These are phyloP conservation scores for Uncinocarpus reesii DNA, from an alignment of 2,329 filamentous ascomycete genomes.

Conservation along the genomic window DNA sequence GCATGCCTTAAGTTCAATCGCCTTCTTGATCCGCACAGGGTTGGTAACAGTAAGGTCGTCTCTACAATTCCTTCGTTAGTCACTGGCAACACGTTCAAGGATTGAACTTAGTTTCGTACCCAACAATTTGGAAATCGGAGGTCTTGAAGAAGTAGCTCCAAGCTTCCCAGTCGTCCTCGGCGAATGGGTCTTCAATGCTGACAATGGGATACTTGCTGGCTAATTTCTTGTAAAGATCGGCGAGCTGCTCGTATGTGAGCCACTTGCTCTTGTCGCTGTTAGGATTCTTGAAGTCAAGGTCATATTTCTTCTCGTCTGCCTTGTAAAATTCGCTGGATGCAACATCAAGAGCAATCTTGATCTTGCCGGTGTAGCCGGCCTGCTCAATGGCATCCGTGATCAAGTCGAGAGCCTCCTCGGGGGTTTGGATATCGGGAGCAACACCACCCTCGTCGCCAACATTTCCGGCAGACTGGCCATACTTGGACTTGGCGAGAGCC, in stretches of 20 bases:
- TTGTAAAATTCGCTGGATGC: conserved; percentile 99
- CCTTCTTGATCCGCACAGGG: conserved; percentile 98
- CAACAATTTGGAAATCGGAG: conserved; percentile 95
- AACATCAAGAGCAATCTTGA: conserved; percentile 98
- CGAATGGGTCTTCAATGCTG: conserved; percentile 97
- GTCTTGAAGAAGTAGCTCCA: conserved; percentile 99
- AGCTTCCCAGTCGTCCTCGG: conserved; percentile 99
- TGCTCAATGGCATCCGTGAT: conserved; percentile 90
- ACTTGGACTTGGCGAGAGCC: conserved; percentile 95
- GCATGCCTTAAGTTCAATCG: conserved; percentile 97
- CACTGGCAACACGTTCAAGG: not conserved
- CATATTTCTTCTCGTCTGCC: conserved; percentile 94
- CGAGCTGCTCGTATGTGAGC: conserved; percentile 97
- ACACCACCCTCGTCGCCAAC: conserved; percentile 99
- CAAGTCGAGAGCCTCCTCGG: conserved; percentile 92
- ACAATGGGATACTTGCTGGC: conserved; percentile 96
- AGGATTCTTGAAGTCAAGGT: conserved; percentile 99
- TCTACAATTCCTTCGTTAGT: conserved; percentile 30
- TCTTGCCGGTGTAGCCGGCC: conserved; percentile 88
- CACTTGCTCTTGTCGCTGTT: conserved; percentile 92
- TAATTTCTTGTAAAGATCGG: conserved; percentile 78
- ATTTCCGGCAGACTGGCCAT: conserved; percentile 96
- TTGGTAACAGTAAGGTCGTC: conserved; percentile 99
- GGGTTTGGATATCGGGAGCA: conserved; percentile 93
- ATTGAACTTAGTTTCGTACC: conserved; percentile 30